Base-by-base conservation (phyloP, 2,329 filamentous ascomycete genomes). In the Pseudovirgaria hyperparasitica region DNA sequence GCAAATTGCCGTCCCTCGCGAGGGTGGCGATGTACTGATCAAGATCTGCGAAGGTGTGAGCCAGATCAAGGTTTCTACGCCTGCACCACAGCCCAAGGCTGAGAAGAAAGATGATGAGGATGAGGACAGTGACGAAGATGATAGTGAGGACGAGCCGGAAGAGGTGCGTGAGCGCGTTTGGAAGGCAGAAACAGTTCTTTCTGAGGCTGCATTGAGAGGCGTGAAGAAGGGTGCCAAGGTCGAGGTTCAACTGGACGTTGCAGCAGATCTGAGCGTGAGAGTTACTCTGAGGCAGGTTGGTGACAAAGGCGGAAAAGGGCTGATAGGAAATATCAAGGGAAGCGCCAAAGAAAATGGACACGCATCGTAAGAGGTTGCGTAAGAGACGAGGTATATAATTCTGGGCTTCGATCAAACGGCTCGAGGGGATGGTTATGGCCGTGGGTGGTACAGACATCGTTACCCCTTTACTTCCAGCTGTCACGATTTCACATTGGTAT, bases 31-130 rank as follows among this genome's bases (percentile, higher is more conserved):
- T 46, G 80, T 96, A 4, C 65, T 96, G 9, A 62, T 98, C 54
- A 82, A 81, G 59, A 69, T 98, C 29, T 82, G 77, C 39, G 90
- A 98, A 64, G 90, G 84, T 41, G 70, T 71, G 42, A 77, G 82
- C 22, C 80, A 92, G 56, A 94, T 96, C 66, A 92, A 92, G 60
- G 76, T 93, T 45, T 87, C 82, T 36, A 84, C 90, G 63, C 76
- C 82, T 19, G 81, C 87, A 60, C 72, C 77, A 35, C 84, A 84
- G 66, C 41, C 72, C 33, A 81, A 82, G 57, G 67, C 66, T 21
- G 65, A 70, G 19, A 55, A 62, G 8, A 70, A 72, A 24, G 66
- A 69, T 2, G 69, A 72, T 20, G 73, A 73, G 13, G 70, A 73
- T 31, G 70, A 70, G 31, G 71, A 77, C 27, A 70, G 62, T 23